phyloP scores from a whole-genome alignment of 2,329 filamentous ascomycete species.

The Fusarium avenaceum region DNA sequence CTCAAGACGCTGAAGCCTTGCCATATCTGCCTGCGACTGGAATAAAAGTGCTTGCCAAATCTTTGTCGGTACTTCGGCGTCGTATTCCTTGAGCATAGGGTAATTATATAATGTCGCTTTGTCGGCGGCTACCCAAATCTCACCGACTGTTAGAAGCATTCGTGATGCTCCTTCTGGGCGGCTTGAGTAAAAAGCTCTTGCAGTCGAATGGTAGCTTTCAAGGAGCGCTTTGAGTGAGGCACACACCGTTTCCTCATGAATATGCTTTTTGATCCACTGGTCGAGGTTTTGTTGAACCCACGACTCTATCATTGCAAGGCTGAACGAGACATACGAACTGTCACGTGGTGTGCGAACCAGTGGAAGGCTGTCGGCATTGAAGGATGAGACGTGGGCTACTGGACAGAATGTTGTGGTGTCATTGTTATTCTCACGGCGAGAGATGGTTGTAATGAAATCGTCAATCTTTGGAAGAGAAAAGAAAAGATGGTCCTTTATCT shows the following conservation, averaged over 20 bases:
- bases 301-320: slow-evolving; percentile 59
- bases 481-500: slow-evolving; percentile 7
- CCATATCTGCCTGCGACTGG: slow-evolving; percentile 59
- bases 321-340: slow-evolving; percentile 8
- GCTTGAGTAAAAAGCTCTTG: slow-evolving; percentile 51
- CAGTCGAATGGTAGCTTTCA: slow-evolving; percentile 52
- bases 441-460: slow-evolving; percentile 23
- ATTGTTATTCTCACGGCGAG: not conserved
- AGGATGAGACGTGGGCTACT: not conserved
- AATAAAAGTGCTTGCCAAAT: slow-evolving; percentile 63
- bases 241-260: slow-evolving; percentile 46
- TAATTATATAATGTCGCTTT: slow-evolving; percentile 56
- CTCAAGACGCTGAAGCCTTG: slow-evolving; percentile 61
- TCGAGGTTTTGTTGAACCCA: slow-evolving; percentile 62
- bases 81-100: slow-evolving; percentile 62
- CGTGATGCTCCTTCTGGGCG: slow-evolving; percentile 64
- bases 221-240: slow-evolving; percentile 52
- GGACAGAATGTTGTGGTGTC: slow-evolving; percentile 12
- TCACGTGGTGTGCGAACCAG: not conserved
- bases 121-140: slow-evolving; percentile 72
- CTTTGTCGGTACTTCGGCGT: slow-evolving; percentile 57
- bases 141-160: slow-evolving; percentile 68
- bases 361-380: not conserved
- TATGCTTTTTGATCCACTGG: slow-evolving; percentile 55
- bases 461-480: slow-evolving; percentile 29